Base-by-base conservation (phyloP, 2,329 filamentous ascomycete genomes). In the Penicillium nordicum region DNA sequence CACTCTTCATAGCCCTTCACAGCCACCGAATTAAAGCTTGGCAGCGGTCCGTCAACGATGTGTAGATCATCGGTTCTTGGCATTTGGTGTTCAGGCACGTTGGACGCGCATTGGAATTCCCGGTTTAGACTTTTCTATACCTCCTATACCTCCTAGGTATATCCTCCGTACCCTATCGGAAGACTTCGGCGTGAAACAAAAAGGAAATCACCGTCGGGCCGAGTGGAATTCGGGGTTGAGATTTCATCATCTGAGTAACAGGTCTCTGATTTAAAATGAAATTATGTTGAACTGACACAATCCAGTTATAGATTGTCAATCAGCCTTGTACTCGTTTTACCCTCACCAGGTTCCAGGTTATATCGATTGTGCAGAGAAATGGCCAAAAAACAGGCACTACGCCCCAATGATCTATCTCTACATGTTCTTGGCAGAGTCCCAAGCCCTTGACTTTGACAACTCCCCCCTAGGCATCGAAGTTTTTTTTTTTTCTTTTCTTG, bases 31-130 rank as follows among this genome's bases (percentile, higher is more conserved):
- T 12, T 42, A 62, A 68, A 65, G 68, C 69, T 71, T 71, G 69
- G 68, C 69, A 63, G 67, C 64, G 67, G 68, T 48, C 53, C 66
- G 63, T 51, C 57, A 59, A 66, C 48, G 67, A 66, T 68, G 36
- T 43, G 63, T 60, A 54, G 69, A 71, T 71, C 69, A 53, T 58
- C 44, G 40, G 40, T 57, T 58, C 65, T 70, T 70, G 68, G 66
- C 67, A 11, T 50, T 50, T 38, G 27, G 46, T 51, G 45, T 25
- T 29, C 25, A 57, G 57, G 50, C 62, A 58, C 54, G 53, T 61
- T 63, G 55, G 37, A 53, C 42, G 43, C 49, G 40, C 42, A 49
- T 44, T 21, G 8, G 27, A 27, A 12, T 32, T 32, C 38, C 49
- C 43, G n/a, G 44, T 18, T 55, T 55, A 49, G 5, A 40, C 23